Conservation (phyloP, 1,284 basidiomycete species). For the Heterobasidion parviporum region DNA sequence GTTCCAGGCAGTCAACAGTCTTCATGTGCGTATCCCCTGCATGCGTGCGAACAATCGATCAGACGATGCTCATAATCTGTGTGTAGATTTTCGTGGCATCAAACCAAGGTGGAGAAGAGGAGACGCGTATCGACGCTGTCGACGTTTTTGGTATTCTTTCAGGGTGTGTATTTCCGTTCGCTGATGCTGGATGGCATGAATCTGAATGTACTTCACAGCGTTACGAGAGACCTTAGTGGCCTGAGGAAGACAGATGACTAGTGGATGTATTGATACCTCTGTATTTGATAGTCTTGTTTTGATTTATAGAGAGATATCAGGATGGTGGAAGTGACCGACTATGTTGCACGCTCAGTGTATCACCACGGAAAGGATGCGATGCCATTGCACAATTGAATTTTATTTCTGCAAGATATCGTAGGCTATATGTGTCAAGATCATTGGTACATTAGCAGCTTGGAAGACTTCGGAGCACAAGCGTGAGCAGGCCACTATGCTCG, state of each 20-base stretch:
- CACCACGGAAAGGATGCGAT: too few relatives aligned
- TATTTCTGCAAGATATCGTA: too few relatives aligned
- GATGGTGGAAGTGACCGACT: too few relatives aligned
- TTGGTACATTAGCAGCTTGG: too few relatives aligned
- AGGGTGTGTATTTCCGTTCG: constrained; percentile 33
- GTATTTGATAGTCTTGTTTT: background rate
- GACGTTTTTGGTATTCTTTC: constrained; percentile 64
- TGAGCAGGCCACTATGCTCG: background rate
- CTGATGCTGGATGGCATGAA: constrained; percentile 1
- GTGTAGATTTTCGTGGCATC: constrained; percentile 69
- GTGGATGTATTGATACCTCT: background rate
- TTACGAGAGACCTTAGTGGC: constrained; percentile 49
- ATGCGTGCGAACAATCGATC: too few relatives aligned
- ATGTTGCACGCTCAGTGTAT: too few relatives aligned
- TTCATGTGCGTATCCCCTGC: constrained; percentile 47
- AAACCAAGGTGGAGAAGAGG: constrained; percentile 69
- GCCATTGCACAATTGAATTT: too few relatives aligned
- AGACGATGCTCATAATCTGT: too few relatives aligned
- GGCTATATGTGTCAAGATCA: too few relatives aligned
- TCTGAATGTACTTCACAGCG: constrained; percentile 24
- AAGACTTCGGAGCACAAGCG: background rate
- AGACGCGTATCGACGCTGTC: constrained; percentile 71
- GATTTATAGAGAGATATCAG: too few relatives aligned
- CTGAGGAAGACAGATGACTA: constrained; percentile 38
- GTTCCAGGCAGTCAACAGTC: constrained; percentile 70